Evolutionary conservation across 2,329 filamentous ascomycete genomes (phyloP).

Genomic region (Colletotrichum echinochloae): DNA sequence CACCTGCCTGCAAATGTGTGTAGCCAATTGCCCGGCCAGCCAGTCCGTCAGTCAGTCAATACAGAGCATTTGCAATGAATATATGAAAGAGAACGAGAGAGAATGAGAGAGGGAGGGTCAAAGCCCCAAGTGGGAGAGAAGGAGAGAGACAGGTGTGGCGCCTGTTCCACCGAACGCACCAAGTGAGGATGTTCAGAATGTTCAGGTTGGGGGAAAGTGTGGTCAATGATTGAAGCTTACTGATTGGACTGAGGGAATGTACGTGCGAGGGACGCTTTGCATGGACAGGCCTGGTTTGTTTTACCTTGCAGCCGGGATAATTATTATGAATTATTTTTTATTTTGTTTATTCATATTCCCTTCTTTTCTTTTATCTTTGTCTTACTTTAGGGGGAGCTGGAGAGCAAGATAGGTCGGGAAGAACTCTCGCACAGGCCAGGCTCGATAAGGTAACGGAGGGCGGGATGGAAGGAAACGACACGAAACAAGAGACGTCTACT

Average conservation of each 20-base stretch:
- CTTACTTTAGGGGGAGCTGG: not conserved
- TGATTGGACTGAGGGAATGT: slow-evolving; percentile 31
- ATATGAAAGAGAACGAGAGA: not conserved
- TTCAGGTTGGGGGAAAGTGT: slow-evolving; percentile 30
- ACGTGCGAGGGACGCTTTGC: slow-evolving; percentile 8
- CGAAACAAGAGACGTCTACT: not conserved
- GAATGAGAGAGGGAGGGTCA: not conserved
- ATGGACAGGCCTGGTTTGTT: slow-evolving; percentile 23
- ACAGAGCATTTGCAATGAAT: not conserved
- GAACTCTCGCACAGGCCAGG: slow-evolving; percentile 5
- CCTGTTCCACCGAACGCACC: slow-evolving; percentile 19
- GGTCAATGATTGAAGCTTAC: slow-evolving; percentile 29
- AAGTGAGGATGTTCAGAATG: slow-evolving; percentile 37
- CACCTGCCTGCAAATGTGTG: not conserved
- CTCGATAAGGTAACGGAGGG: not conserved
- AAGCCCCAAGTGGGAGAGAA: slow-evolving; percentile 31
- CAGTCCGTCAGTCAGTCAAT: not conserved
- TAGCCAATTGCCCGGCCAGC: not conserved
- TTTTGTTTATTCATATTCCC: too few species aligned
- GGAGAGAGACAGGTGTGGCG: slow-evolving; percentile 35
- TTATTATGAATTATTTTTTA: too few species aligned
- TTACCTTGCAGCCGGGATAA: slow-evolving; percentile 6
- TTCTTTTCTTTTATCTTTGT: not conserved
- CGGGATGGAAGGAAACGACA: not conserved
- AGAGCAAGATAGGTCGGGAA: not conserved